Base-by-base conservation (phyloP, 202 grass and related monocot genomes). In the Dendrocalamus latiflorus region DNA sequence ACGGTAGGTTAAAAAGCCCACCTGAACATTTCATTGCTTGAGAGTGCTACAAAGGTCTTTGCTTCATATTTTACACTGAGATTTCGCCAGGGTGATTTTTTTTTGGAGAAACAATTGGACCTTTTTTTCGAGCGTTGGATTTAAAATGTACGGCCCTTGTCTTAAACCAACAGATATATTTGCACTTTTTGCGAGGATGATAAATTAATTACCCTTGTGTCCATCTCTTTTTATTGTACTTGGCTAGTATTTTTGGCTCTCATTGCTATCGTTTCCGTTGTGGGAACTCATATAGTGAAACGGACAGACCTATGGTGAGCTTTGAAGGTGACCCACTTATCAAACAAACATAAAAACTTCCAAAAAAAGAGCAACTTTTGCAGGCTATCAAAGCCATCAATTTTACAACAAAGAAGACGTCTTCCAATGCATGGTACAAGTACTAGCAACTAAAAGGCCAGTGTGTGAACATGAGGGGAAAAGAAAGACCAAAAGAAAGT, bases 331-430 rank as follows among this genome's bases (percentile, higher is more conserved):
- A 80, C 48, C 17, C n/a, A 53, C 24, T 14, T 60, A 5, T n/a
- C 28, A 49, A 73, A 25, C 37, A 51, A 82, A 78, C 47, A 58
- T 55, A 39, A 7, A 24, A 78, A n/a, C n/a, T n/a, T n/a, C n/a
- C n/a, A n/a, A n/a, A n/a, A n/a, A n/a, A n/a, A n/a, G n/a, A 77
- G 9, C 45, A 57, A 72, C 86, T 56, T 77, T 83, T 63, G 65
- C 75, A 36, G 24, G 36, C 75, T 77, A 86, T 38, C 22, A 37
- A 65, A 11, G 11, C 43, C 33, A 54, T 43, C 22, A 16, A 55
- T 67, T 83, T 75, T 33, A 34, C 70, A 66, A 22, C 11, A 24
- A 63, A 62, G 9, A 63, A 62, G 9, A 20, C 68, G 28, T 25
- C 2, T 15, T 63, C 15, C 37, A 17, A 24, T 72, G 74, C 22